Percentiles rank a stretch among this genome's conserved stretches.
These are phyloP conservation scores for Tagetes patula DNA, from an alignment of 129 eudicot genomes.

Conservation along the genomic window DNA sequence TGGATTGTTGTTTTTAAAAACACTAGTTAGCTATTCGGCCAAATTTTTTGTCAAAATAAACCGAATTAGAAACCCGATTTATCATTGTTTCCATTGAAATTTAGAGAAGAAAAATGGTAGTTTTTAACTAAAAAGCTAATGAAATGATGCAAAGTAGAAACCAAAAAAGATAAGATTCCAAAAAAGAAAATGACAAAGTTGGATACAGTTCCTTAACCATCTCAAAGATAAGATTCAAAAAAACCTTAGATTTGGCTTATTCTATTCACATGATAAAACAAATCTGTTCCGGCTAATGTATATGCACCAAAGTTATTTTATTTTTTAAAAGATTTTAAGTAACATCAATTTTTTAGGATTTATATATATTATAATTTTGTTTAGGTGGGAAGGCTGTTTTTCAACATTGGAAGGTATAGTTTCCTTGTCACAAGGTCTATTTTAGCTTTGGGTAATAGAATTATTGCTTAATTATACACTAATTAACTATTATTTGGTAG, in stretches of 20 bases:
- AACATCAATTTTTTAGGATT: not conserved
- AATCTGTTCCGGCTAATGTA: not conserved
- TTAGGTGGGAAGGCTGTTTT: constrained; percentile 7
- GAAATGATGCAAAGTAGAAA: not conserved
- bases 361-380: constrained; percentile 3
- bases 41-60: not conserved
- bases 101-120: too few species aligned
- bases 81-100: too few species aligned
- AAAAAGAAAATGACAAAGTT: not conserved
- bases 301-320: not conserved
- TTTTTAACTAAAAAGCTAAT: not conserved
- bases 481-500: constrained; percentile 18
- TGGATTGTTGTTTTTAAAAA: not conserved
- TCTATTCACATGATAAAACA: constrained; percentile 3
- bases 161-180: too few species aligned
- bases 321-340: not conserved
- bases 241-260: not conserved
- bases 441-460: constrained; percentile 21
- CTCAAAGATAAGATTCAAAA: constrained; percentile 16
- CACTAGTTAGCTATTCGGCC: not conserved
- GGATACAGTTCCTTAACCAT: constrained; percentile 5
- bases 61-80: too few species aligned
- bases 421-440: constrained; percentile 20
- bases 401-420: constrained; percentile 22
- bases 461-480: constrained; percentile 11